Evolutionary conservation across 192 early-diverging fungal species (phyloP).

Genomic region (Cetraspora pellucida): DNA sequence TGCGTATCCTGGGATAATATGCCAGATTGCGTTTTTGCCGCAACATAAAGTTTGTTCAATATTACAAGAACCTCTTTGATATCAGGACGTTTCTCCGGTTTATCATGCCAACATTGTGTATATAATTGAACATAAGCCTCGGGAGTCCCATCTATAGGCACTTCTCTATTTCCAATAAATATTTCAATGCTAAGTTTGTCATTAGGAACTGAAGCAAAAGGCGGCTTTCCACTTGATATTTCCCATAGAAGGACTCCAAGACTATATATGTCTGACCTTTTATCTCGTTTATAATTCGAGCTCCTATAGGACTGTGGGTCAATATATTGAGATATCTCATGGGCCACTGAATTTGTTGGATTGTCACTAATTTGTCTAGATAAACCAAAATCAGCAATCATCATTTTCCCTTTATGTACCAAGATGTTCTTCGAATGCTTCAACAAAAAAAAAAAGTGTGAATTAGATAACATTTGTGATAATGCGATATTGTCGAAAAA

Average conservation of each 20-base stretch:
- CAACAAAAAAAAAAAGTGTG: not conserved
- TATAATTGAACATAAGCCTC: conserved; percentile 44
- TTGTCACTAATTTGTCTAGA: not conserved
- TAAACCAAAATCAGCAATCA: conserved; percentile 22
- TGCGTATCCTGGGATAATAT: too few species aligned
- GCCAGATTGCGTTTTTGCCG: too few species aligned
- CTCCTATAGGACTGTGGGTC: not conserved
- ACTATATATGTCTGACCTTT: conserved; percentile 44
- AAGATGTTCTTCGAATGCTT: conserved; percentile 28
- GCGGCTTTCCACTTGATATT: conserved; percentile 39
- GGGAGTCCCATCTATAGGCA: conserved; percentile 40
- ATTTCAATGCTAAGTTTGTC: conserved; percentile 20
- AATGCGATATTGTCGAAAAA: not conserved
- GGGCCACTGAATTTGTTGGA: not conserved
- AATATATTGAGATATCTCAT: not conserved
- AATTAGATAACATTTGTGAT: not conserved
- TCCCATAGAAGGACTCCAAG: conserved; percentile 47
- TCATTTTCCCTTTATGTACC: not conserved
- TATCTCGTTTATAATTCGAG: conserved; percentile 29
- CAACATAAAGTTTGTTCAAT: too few species aligned
- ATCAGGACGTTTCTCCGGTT: conserved; percentile 36
- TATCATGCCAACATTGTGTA: conserved; percentile 42
- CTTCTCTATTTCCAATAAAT: conserved; percentile 38
- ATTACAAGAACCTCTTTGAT: too few species aligned
- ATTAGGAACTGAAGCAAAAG: conserved; percentile 25